phyloP scores from a whole-genome alignment of 2,329 filamentous ascomycete genomes.

The Alternaria sp. region DNA sequence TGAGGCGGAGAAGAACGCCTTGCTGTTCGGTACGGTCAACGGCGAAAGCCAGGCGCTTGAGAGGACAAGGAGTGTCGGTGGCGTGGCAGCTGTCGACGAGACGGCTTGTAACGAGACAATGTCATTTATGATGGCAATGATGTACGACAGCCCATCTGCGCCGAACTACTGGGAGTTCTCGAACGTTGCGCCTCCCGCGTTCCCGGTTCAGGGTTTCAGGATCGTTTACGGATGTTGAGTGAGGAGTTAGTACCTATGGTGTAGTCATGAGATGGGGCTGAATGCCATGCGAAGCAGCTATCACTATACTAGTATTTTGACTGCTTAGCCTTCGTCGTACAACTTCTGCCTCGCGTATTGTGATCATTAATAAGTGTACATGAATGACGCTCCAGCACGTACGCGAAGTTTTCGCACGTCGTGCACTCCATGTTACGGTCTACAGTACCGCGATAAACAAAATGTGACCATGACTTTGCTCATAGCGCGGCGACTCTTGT shows the following conservation, averaged over 20 bases:
- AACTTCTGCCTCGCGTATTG: not conserved
- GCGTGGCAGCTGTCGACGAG: slow-evolving; percentile 23
- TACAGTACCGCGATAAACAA: not conserved
- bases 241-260: not conserved
- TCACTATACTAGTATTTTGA: not conserved
- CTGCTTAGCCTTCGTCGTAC: not conserved
- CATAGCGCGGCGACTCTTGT: too few relatives aligned
- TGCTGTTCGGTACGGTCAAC: slow-evolving; percentile 31
- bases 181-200: slow-evolving; percentile 30
- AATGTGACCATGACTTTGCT: too few relatives aligned
- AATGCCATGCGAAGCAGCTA: not conserved
- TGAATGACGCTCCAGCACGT: too few relatives aligned
- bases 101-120: slow-evolving; percentile 34
- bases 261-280: not conserved
- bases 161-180: slow-evolving; percentile 40
- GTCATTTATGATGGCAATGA: slow-evolving; percentile 40
- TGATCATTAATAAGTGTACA: not conserved
- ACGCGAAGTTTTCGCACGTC: not conserved
- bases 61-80: slow-evolving; percentile 19
- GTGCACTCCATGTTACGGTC: not conserved
- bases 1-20: slow-evolving; percentile 9
- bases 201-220: slow-evolving; percentile 35
- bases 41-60: slow-evolving; percentile 23
- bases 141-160: slow-evolving; percentile 18
- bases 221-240: slow-evolving; percentile 33